Percentiles rank a stretch among this genome's conserved stretches.
Conservation (phyloP, 2,329 filamentous ascomycete genomes). For the Macrophomina phaseolina region DNA sequence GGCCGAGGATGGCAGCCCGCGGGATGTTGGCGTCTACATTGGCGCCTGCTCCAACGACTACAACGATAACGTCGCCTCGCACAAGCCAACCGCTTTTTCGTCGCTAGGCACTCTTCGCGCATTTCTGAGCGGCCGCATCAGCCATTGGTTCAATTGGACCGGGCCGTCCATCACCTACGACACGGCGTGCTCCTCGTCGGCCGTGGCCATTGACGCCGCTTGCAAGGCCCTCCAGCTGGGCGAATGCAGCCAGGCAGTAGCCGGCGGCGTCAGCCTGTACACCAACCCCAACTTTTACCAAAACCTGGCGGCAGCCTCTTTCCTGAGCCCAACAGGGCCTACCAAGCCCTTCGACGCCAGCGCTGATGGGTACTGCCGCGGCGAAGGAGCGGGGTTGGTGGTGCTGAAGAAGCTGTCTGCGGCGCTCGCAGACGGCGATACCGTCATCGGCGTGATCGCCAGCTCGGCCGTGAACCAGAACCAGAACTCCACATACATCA, state of each 20-base stretch:
- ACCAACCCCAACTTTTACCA: conserved; percentile 39
- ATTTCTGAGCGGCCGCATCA: conserved; percentile 28
- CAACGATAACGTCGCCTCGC: conserved; percentile 40
- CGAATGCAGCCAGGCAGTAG: conserved; percentile 41
- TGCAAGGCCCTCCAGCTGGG: conserved; percentile 36
- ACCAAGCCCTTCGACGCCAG: conserved; percentile 46
- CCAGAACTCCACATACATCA: background rate
- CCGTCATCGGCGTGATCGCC: conserved; percentile 51
- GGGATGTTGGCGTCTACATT: conserved; percentile 40
- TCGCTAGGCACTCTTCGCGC: conserved; percentile 29
- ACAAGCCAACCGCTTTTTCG: conserved; percentile 40
- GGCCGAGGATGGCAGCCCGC: conserved; percentile 32
- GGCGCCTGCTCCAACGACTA: conserved; percentile 42
- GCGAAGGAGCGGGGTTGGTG: conserved; percentile 55
- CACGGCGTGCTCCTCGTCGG: conserved; percentile 36
- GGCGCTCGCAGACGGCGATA: conserved; percentile 56
- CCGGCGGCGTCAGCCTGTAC: conserved; percentile 40
- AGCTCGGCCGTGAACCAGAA: conserved; percentile 4
- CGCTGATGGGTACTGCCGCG: conserved; percentile 61
- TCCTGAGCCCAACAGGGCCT: conserved; percentile 52
- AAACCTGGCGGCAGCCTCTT: conserved; percentile 45
- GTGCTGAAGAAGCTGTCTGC: conserved; percentile 56
- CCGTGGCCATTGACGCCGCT: conserved; percentile 35
- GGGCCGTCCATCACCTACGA: conserved; percentile 32
- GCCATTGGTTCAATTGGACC: conserved; percentile 30